These are phyloP conservation scores for Fraxinus dipetala DNA, from an alignment of 305 asterid genomes.

Conservation along the genomic window DNA sequence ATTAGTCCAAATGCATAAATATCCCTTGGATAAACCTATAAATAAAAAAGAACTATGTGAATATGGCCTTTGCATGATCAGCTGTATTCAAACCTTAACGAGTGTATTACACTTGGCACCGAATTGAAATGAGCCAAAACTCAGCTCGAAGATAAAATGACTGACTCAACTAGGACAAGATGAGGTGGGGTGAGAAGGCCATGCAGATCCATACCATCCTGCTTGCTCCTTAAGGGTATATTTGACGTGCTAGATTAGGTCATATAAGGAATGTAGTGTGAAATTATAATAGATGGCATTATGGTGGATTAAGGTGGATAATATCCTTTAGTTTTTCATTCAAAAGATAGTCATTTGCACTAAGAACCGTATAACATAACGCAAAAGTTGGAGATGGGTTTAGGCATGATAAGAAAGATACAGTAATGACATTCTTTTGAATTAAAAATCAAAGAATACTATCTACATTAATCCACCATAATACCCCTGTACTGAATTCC, in stretches of 20 bases:
- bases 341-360: background rate
- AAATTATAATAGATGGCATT: background rate
- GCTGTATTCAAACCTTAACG: background rate
- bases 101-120: background rate
- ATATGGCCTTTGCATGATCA: background rate
- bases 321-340: background rate
- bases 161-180: background rate
- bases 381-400: background rate
- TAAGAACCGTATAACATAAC: background rate
- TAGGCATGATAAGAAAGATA: background rate
- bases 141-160: background rate
- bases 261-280: background rate
- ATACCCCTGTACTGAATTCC: background rate
- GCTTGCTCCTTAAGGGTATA: background rate
- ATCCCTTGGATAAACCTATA: constrained; percentile 88
- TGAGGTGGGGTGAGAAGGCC: background rate
- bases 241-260: background rate
- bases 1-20: constrained; percentile 90
- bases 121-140: background rate
- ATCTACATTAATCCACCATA: background rate
- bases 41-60: constrained; percentile 1
- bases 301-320: background rate
- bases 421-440: background rate
- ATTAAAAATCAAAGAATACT: background rate
- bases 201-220: background rate